Conservation (phyloP, 495 filamentous ascomycete genomes). For the Saxophila tyrrhenica region DNA sequence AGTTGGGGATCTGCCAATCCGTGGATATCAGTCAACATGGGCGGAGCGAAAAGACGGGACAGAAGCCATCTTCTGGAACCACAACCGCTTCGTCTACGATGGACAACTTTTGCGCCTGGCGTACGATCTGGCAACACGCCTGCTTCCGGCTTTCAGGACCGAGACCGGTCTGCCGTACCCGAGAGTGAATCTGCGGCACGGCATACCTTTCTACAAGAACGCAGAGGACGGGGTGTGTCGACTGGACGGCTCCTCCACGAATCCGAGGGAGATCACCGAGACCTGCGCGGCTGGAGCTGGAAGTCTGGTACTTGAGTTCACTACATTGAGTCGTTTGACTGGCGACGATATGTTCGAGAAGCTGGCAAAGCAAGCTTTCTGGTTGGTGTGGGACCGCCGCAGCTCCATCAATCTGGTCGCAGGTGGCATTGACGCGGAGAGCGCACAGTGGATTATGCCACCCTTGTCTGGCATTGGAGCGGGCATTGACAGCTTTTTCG, state of each 20-base stretch:
- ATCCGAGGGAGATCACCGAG: slow-evolving; percentile 67
- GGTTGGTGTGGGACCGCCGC: slow-evolving; percentile 82
- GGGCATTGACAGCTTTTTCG: slow-evolving; percentile 94
- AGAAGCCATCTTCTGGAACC: slow-evolving; percentile 56
- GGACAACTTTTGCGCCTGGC: slow-evolving; percentile 81
- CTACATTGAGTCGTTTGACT: slow-evolving; percentile 76
- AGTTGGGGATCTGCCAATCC: slow-evolving; percentile 74
- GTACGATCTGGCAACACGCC: slow-evolving; percentile 65
- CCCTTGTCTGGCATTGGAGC: slow-evolving; percentile 86
- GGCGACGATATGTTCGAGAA: slow-evolving; percentile 79
- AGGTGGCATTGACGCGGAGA: slow-evolving; percentile 83
- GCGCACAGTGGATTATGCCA: slow-evolving; percentile 69
- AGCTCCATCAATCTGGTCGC: slow-evolving; percentile 83
- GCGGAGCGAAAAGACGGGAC: slow-evolving; percentile 32
- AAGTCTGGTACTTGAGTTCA: slow-evolving; percentile 86
- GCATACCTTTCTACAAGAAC: slow-evolving; percentile 70
- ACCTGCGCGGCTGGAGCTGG: slow-evolving; percentile 94
- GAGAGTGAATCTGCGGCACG: slow-evolving; percentile 82
- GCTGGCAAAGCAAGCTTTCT: slow-evolving; percentile 82
- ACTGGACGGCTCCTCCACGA: slow-evolving; percentile 29
- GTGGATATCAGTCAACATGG: slow-evolving; percentile 47
- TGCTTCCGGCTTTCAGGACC: slow-evolving; percentile 83
- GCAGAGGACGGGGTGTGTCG: slow-evolving; percentile 32
- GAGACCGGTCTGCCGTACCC: slow-evolving; percentile 89
- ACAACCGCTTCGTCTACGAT: slow-evolving; percentile 65